Base-by-base conservation (phyloP, 148 eudicot species). In the Vaccinium macrocarpon region DNA sequence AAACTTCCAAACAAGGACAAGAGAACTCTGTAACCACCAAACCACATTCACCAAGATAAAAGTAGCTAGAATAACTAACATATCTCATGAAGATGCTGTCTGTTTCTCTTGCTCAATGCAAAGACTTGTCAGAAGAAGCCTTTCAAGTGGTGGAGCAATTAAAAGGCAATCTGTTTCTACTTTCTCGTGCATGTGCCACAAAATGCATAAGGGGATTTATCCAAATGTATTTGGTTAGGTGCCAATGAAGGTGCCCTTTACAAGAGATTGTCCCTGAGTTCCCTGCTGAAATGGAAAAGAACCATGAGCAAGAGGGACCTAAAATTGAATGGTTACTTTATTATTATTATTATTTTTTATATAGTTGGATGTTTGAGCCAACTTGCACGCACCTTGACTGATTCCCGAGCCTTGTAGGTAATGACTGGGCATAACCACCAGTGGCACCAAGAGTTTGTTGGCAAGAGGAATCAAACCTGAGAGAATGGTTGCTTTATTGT, bases 211-310 rank as follows among this genome's bases (percentile, higher is more conserved):
- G 79, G 53, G 51, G 23, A 42, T 42, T 68, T 57, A 81, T 84
- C 89, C 84, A 77, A 46, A 70, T 84, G 50, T 66, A 72, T 70
- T 70, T 84, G 74, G 88, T 82, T 84, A 48, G 82, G 78, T 50
- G 53, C 73, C 77, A 84, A 62, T n/a, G 82, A 35, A 56, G 59
- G 84, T 79, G 68, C 80, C 82, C 76, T 85, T 53, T 86, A 84
- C 78, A 79, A 80, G 88, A 85, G 70, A 68, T 81, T 87, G 89
- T 87, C 90, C 82, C 42, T 68, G 13, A 23, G 73, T 68, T 16
- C 46, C 73, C 42, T 42, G 13, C 73, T 4, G 82, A 59, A 86
- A 86, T 57, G 75, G 74, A 61, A n/a, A 78, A 64, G 27, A 56
- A 52, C 82, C 82, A 84, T 46, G 71, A 13, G 23, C 82, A 25